These are phyloP conservation scores for Malassezia brasiliensis DNA, from an alignment of 1,284 basidiomycete species.

Conservation along the genomic window DNA sequence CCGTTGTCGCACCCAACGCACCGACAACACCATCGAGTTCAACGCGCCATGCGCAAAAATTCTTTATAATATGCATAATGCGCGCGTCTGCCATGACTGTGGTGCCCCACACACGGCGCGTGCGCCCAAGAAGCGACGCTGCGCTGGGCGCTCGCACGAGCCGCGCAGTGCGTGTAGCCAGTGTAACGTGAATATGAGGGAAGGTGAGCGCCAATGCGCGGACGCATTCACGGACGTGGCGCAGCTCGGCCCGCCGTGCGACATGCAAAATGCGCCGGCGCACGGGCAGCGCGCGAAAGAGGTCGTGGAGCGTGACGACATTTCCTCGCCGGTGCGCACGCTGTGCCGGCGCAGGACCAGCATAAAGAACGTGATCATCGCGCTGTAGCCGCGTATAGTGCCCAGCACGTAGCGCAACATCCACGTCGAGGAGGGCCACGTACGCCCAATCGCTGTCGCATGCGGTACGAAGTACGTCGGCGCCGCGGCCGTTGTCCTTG, in stretches of 20 bases:
- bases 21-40: neutral
- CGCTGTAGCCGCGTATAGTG: neutral
- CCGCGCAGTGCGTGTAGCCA: neutral
- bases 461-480: neutral
- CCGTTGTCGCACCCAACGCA: neutral
- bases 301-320: neutral
- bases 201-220: neutral
- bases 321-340: neutral
- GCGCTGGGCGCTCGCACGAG: neutral
- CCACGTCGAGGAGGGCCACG: neutral
- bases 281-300: neutral
- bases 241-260: neutral
- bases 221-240: neutral
- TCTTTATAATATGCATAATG: no score
- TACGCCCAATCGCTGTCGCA: neutral
- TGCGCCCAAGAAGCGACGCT: neutral
- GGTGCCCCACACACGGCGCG: neutral
- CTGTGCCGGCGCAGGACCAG: neutral
- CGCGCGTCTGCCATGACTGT: neutral
- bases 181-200: neutral
- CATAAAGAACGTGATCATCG: slow-evolving; percentile 1
- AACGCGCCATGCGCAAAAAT: neutral
- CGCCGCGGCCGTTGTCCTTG: neutral
- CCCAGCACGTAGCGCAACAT: no score
- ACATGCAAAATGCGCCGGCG: neutral